Evolutionary conservation across 768 basidiomycete genomes (phyloP).

Genomic region (Galerina marginata): DNA sequence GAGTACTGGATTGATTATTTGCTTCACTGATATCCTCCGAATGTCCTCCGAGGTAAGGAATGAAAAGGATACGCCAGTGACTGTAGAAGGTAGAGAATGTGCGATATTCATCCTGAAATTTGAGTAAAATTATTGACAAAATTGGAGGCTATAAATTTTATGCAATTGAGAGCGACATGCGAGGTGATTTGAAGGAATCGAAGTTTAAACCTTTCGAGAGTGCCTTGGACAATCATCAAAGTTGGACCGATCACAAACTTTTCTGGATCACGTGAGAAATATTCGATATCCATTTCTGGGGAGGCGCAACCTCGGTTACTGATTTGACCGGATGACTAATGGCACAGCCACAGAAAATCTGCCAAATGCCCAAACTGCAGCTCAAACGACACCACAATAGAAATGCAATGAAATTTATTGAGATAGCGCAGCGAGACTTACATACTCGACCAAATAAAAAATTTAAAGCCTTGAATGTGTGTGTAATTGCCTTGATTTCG

Average conservation of each 20-base stretch:
- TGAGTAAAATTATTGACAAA: background rate
- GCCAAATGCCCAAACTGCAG: too few relatives aligned
- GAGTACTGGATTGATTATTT: slow-evolving; percentile 91
- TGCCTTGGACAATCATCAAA: too few relatives aligned
- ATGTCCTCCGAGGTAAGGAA: slow-evolving; percentile 90
- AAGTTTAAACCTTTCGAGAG: background rate
- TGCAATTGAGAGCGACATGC: background rate
- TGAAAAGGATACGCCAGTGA: slow-evolving; percentile 88
- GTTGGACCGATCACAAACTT: slow-evolving; percentile 28
- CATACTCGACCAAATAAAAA: too few relatives aligned
- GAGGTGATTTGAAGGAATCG: background rate
- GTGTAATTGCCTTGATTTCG: too few relatives aligned
- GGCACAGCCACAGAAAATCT: too few relatives aligned
- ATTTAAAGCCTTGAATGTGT: too few relatives aligned
- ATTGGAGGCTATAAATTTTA: background rate
- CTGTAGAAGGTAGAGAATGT: slow-evolving; percentile 83
- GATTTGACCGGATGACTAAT: too few relatives aligned
- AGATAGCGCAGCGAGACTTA: too few relatives aligned
- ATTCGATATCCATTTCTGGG: too few relatives aligned
- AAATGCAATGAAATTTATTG: too few relatives aligned
- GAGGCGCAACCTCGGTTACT: too few relatives aligned
- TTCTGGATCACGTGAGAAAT: slow-evolving; percentile 16
- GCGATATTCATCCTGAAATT: slow-evolving; percentile 80
- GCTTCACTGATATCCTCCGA: slow-evolving; percentile 94
- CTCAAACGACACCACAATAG: too few relatives aligned